Conservation (phyloP, 106 monocot species). For the Vanilla planifolia region DNA sequence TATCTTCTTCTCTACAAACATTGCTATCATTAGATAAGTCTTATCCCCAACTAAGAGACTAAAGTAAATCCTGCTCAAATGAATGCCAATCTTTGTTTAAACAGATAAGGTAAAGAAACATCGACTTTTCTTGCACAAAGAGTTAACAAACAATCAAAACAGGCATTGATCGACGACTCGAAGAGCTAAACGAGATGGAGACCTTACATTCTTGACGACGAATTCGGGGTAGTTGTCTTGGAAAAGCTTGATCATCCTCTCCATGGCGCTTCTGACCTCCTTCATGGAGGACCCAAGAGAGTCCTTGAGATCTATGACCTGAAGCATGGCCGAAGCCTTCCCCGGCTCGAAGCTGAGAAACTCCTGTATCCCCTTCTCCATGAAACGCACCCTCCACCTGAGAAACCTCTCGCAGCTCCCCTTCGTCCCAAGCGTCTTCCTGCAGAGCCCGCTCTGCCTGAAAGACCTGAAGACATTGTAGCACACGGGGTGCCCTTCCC, state of each 20-base stretch:
- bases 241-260: slow-evolving; percentile 21
- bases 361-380: slow-evolving; percentile 56
- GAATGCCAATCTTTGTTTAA: no score
- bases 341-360: slow-evolving; percentile 41
- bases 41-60: no score
- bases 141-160: not conserved
- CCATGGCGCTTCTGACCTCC: slow-evolving; percentile 23
- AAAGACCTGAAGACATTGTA: slow-evolving; percentile 53
- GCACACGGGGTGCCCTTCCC: slow-evolving; percentile 41
- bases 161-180: not conserved
- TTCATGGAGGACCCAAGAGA: slow-evolving; percentile 15
- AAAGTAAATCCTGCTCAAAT: no score
- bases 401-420: slow-evolving; percentile 55
- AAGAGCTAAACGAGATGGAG: not conserved
- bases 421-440: slow-evolving; percentile 33
- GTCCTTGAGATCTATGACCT: slow-evolving; percentile 47
- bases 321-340: slow-evolving; percentile 14
- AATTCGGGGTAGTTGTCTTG: slow-evolving; percentile 59
- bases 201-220: slow-evolving; percentile 31
- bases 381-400: slow-evolving; percentile 58
- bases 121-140: no score
- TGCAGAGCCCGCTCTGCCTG: slow-evolving; percentile 33
- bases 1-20: no score
- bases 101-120: no score
- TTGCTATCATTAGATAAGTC: no score